Base-by-base conservation (phyloP, 1,139 yeast species). In the Hyphopichia buzzinii region DNA sequence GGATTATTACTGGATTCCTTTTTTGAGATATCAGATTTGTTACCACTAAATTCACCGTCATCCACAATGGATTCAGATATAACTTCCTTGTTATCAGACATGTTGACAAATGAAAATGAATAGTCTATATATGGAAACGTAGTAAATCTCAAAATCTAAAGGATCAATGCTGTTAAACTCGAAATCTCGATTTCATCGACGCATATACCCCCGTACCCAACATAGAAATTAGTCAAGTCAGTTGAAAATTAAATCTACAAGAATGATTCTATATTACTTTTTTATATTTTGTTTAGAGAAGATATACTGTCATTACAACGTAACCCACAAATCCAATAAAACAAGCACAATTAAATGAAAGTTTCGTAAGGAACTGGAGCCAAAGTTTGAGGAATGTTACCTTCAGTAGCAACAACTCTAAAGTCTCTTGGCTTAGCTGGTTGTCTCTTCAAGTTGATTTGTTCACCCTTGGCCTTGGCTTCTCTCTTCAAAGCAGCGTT, bases 281-380 rank as follows among this genome's bases (percentile, higher is more conserved):
- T 33, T 33, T 33, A 27, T 26, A 26, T 22, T 33, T 33, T 33
- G 30, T 19, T 26, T 22, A 27, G 17, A 33, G 35, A 30, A 24
- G 32, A 30, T 30, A 30, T 30, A 30, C 16, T 30, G 30, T 16
- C 35, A 33, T 33, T 27, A 33, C 26, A 29, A 31, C 31, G 33
- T 31, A 27, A 35, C 33, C 35, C 35, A 26, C 30, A 22, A 31
- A 15, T 23, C 15, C 25, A 19, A 33, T 19, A 34, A 26, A 38
- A 34, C 34, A 31, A 27, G 30, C 30, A 35, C 52, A 62, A 64
- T 82, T 88, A 92, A 77, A 92, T 92, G 85, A 83, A 89, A 68
- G 97, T 92, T 82, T 94, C 99, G 84, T 92, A 92, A 69, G 98
- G 84, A 77, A 88, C 92, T 74, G 98, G 97, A 68, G 97, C 94